These are phyloP conservation scores for Cryptococcus deneoformans DNA, from an alignment of 1,284 basidiomycete species.

Conservation along the genomic window DNA sequence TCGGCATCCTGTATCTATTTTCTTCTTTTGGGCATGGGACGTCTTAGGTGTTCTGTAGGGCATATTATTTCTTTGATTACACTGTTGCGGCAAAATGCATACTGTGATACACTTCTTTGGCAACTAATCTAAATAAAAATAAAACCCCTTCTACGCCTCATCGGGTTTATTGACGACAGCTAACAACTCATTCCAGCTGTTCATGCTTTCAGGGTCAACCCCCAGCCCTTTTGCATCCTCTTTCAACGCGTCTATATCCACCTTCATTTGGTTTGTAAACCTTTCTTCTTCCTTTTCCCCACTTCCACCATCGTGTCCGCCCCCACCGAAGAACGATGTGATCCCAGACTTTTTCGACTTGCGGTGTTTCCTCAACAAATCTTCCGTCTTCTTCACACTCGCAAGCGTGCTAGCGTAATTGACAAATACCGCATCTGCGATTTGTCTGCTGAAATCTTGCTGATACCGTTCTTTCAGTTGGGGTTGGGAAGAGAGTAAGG, in stretches of 20 bases:
- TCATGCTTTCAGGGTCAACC: constrained; percentile 59
- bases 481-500: constrained; percentile 64
- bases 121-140: too few species aligned
- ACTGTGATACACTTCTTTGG: too few species aligned
- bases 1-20: too few species aligned
- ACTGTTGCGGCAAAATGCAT: too few species aligned
- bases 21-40: too few species aligned
- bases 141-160: background rate
- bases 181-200: constrained; percentile 41
- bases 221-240: constrained; percentile 69
- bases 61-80: too few species aligned
- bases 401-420: constrained; percentile 60
- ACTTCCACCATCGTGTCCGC: constrained; percentile 41
- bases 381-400: constrained; percentile 85
- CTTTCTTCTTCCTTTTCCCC: constrained; percentile 56
- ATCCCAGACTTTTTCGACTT: constrained; percentile 74
- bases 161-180: constrained; percentile 36
- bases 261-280: constrained; percentile 77
- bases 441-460: constrained; percentile 58
- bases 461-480: constrained; percentile 59
- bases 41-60: too few species aligned
- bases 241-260: constrained; percentile 79
- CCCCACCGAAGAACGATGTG: constrained; percentile 60
- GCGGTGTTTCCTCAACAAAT: constrained; percentile 76
- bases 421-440: constrained; percentile 71